Evolutionary conservation across 805 yeast species (phyloP).

Genomic region (Wickerhamiella lipophila): DNA sequence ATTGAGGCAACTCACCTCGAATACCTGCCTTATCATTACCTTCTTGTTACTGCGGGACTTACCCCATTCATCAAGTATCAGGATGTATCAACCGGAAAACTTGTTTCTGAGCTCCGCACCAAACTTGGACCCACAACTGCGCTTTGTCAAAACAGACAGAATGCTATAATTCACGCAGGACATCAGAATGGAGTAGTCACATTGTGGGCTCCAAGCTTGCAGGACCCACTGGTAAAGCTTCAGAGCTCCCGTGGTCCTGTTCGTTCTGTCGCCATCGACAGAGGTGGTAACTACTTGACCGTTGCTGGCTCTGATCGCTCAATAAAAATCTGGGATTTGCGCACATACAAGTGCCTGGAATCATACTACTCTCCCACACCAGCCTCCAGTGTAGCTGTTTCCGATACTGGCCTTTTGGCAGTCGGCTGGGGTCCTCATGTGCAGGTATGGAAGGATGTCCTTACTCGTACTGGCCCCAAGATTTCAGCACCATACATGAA

Average conservation of each 20-base stretch:
- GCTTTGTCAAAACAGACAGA: conserved; percentile 87
- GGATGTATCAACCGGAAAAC: conserved; percentile 84
- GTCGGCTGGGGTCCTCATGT: conserved; percentile 96
- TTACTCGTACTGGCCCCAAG: conserved; percentile 36
- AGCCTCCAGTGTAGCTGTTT: conserved; percentile 62
- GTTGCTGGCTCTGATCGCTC: conserved; percentile 78
- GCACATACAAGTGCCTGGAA: conserved; percentile 66
- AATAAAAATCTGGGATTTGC: conserved; percentile 84
- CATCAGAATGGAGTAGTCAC: conserved; percentile 88
- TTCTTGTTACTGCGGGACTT: conserved; percentile 78
- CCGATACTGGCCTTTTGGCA: conserved; percentile 76
- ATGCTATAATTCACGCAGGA: conserved; percentile 88
- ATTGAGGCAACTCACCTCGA: conserved; percentile 72
- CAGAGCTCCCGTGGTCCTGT: conserved; percentile 80
- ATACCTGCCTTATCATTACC: conserved; percentile 83
- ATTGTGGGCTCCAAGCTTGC: conserved; percentile 83
- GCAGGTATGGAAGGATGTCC: conserved; percentile 82
- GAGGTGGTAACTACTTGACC: conserved; percentile 91
- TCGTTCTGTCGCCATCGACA: conserved; percentile 68
- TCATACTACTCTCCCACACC: conserved; percentile 73
- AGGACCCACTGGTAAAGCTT: conserved; percentile 71
- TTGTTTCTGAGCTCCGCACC: conserved; percentile 74
- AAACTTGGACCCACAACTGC: conserved; percentile 82
- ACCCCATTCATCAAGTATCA: conserved; percentile 84
- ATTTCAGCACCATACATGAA: conserved; percentile 86